These are phyloP conservation scores for Penstemon newberryi DNA, from an alignment of 257 asterid species.

Conservation along the genomic window DNA sequence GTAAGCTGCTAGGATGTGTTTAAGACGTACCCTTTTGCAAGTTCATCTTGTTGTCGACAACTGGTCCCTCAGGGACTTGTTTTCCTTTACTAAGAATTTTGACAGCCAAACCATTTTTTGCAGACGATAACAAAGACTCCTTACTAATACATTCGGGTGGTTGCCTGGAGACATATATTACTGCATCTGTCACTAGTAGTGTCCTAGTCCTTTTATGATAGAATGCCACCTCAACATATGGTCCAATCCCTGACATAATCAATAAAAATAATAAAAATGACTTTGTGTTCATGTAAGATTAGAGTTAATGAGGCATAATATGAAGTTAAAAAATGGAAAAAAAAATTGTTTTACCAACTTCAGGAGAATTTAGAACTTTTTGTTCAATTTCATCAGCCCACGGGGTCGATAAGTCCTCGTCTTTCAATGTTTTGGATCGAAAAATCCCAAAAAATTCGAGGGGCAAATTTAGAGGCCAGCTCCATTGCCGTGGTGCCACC, in stretches of 20 bases:
- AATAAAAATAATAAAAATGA: background rate
- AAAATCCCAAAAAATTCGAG: conserved; percentile 93
- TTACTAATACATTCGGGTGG: conserved; percentile 90
- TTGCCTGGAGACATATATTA: conserved; percentile 77
- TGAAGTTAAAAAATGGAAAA: background rate
- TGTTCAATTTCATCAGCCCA: conserved; percentile 93
- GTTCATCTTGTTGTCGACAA: conserved; percentile 69
- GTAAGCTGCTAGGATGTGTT: conserved; percentile 10
- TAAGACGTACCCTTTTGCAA: conserved; percentile 64
- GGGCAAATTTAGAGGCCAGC: conserved; percentile 91
- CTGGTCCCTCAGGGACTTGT: conserved; percentile 77
- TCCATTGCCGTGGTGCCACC: conserved; percentile 99
- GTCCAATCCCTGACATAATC: conserved; percentile 73
- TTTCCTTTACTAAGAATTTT: conserved; percentile 89
- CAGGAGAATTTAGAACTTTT: conserved; percentile 88
- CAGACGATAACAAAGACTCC: conserved; percentile 78
- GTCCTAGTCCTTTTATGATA: conserved; percentile 83
- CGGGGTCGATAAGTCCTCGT: conserved; percentile 63
- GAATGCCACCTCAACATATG: conserved; percentile 97
- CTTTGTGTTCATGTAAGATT: background rate
- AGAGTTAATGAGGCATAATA: conserved; percentile 6
- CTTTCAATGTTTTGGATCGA: conserved; percentile 61
- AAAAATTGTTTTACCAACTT: conserved; percentile 65
- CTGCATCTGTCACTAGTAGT: conserved; percentile 90
- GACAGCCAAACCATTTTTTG: conserved; percentile 89